Percentiles rank a stretch among this genome's conserved stretches.
phyloP scores from a whole-genome alignment of 2,329 filamentous ascomycete genomes.

The Colletotrichum siamense region DNA sequence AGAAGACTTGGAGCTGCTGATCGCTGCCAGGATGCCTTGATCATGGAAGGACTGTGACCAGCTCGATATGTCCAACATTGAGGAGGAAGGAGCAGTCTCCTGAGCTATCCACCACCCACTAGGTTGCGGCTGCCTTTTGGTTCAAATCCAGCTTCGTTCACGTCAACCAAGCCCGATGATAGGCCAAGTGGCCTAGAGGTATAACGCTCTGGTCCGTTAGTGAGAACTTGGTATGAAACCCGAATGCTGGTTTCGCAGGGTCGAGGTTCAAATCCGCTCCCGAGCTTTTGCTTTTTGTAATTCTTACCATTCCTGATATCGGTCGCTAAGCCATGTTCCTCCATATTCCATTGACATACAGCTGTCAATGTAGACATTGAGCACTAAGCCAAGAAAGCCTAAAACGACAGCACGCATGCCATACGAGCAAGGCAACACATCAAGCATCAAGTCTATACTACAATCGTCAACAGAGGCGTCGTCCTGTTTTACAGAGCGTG shows the following conservation, averaged over 20 bases:
- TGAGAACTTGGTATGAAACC: conserved; percentile 1
- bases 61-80: neutral
- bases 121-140: neutral
- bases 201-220: neutral
- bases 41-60: no score
- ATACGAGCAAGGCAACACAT: neutral
- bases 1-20: no score
- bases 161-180: neutral
- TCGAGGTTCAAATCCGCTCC: neutral
- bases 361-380: neutral
- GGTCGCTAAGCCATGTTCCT: neutral
- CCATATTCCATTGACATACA: neutral
- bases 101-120: neutral
- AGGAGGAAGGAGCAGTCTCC: neutral
- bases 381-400: neutral
- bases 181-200: neutral
- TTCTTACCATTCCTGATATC: neutral
- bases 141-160: neutral
- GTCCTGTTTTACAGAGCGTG: neutral
- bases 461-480: neutral
- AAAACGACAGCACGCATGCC: neutral
- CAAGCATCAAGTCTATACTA: neutral
- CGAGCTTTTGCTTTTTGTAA: neutral
- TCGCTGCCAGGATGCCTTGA: no score
- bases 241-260: neutral